These are phyloP conservation scores for Paracamarosporium sp. DNA, from an alignment of 2,329 filamentous ascomycete species.

Conservation along the genomic window DNA sequence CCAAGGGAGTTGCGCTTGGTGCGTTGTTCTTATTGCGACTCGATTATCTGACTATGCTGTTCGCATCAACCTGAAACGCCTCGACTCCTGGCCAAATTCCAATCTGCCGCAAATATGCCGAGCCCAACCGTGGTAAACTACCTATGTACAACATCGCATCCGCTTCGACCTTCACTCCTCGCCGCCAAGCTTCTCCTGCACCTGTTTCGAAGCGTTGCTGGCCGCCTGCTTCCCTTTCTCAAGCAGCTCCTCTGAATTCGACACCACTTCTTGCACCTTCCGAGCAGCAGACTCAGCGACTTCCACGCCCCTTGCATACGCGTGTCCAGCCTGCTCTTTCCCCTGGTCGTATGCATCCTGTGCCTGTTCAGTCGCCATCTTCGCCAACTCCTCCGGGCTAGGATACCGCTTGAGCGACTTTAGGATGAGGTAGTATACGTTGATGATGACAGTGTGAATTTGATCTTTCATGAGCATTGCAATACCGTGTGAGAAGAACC, in stretches of 20 bases:
- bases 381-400: slow-evolving; percentile 48
- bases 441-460: slow-evolving; percentile 75
- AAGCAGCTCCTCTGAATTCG: slow-evolving; percentile 30
- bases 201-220: slow-evolving; percentile 17
- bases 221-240: slow-evolving; percentile 33
- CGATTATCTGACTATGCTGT: background rate
- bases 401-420: slow-evolving; percentile 51
- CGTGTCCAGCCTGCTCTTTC: slow-evolving; percentile 28
- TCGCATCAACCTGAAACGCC: slow-evolving; percentile 14
- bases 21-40: background rate
- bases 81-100: background rate
- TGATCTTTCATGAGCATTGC: slow-evolving; percentile 87
- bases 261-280: slow-evolving; percentile 31
- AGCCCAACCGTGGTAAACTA: slow-evolving; percentile 1
- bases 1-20: too few species aligned
- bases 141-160: background rate
- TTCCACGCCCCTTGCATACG: slow-evolving; percentile 30
- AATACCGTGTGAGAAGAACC: slow-evolving; percentile 84
- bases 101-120: slow-evolving; percentile 9
- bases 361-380: slow-evolving; percentile 35
- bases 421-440: slow-evolving; percentile 72
- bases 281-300: slow-evolving; percentile 31
- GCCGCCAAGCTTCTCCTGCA: slow-evolving; percentile 18
- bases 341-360: slow-evolving; percentile 41
- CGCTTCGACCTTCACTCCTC: background rate